Percentiles rank a stretch among this genome's conserved stretches.
Evolutionary conservation across 192 early-diverging fungal genomes (phyloP).

Genomic region (Piromyces finnis): DNA sequence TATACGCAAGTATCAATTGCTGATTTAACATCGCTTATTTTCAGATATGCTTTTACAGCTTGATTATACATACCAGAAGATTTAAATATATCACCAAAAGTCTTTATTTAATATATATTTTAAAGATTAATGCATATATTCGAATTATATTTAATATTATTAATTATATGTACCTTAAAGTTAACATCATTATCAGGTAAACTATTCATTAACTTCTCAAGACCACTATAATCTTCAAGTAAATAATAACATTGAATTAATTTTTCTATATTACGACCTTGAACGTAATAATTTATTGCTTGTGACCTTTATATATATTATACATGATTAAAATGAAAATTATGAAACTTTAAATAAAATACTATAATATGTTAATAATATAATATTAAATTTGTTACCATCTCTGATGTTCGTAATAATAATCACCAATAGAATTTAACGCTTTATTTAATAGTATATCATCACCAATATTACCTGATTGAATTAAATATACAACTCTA

Average conservation of each 20-base stretch:
- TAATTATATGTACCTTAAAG: slow-evolving; percentile 6
- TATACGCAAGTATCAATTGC: slow-evolving; percentile 29
- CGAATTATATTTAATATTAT: too few relatives aligned
- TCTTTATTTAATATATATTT: too few relatives aligned
- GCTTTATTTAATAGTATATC: slow-evolving; percentile 29
- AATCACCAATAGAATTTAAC: slow-evolving; percentile 30
- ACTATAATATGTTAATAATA: too few relatives aligned
- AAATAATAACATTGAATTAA: slow-evolving; percentile 25
- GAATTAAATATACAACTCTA: slow-evolving; percentile 34
- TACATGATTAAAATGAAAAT: too few relatives aligned
- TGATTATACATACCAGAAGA: slow-evolving; percentile 23
- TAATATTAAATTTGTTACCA: too few relatives aligned
- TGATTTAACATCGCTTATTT: slow-evolving; percentile 19
- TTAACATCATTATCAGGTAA: slow-evolving; percentile 16
- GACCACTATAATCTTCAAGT: slow-evolving; percentile 25
- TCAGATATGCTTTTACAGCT: slow-evolving; percentile 22
- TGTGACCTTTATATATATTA: too few relatives aligned
- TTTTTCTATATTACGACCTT: slow-evolving; percentile 22
- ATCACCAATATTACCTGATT: slow-evolving; percentile 30
- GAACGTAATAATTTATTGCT: slow-evolving; percentile 30
- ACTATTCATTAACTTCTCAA: slow-evolving; percentile 18
- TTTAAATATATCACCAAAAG: slow-evolving; percentile 19
- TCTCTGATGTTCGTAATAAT: slow-evolving; percentile 26
- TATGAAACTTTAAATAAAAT: too few relatives aligned
- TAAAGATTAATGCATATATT: too few relatives aligned